phyloP scores from a whole-genome alignment of 257 asterid genomes.

The Solanum bulbocastanum region DNA sequence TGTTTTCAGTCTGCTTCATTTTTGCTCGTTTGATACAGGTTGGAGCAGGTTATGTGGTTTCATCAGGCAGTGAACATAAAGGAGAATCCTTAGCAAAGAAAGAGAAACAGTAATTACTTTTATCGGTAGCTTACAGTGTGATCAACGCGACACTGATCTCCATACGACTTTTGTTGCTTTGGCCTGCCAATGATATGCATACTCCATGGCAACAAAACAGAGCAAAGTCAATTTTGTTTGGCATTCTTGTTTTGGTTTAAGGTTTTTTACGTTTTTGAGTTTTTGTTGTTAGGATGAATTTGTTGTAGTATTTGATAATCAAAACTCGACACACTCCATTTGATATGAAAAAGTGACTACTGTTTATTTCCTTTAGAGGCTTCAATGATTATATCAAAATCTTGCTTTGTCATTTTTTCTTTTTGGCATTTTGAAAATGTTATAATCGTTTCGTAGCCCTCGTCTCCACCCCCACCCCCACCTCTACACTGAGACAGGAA shows the following conservation, averaged over 20 bases:
- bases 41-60: slow-evolving; percentile 86
- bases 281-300: neutral
- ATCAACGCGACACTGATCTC: neutral
- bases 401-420: neutral
- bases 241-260: neutral
- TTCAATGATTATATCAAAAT: neutral
- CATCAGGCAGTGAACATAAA: slow-evolving; percentile 72
- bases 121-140: neutral
- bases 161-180: neutral
- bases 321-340: neutral
- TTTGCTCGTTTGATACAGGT: slow-evolving; percentile 32
- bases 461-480: neutral
- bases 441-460: neutral
- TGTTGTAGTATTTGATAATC: neutral
- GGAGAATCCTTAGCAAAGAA: slow-evolving; percentile 92
- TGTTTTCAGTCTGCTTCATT: neutral
- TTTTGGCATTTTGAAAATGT: neutral
- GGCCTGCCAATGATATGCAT: neutral
- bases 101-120: slow-evolving; percentile 36
- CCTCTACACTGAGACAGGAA: neutral
- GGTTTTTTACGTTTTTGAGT: neutral
- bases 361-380: neutral
- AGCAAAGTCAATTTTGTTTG: slow-evolving; percentile 31
- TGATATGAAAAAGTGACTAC: neutral
- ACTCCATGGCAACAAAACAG: neutral